Base-by-base conservation (phyloP, 352 stramenopile genomes). In the Aphanomyces astaci region DNA sequence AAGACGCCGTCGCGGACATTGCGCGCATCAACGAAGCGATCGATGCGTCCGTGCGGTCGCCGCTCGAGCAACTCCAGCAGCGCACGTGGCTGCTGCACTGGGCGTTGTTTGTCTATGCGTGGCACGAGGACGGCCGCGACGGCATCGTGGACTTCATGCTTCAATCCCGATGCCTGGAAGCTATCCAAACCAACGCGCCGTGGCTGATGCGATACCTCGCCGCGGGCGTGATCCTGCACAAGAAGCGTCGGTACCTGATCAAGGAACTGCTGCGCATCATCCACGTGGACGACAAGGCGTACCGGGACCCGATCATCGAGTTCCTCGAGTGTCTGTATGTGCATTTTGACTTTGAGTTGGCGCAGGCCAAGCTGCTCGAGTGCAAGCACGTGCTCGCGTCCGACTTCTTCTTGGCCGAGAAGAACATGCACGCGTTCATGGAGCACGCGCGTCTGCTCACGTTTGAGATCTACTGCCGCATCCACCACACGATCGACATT, bases 401-500 rank as follows among this genome's bases (percentile, higher is more conserved):
- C 48, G 97, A 99, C 73, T 99, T 99, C 73, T 99, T 99, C 79
- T 80, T 99, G 33, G 89, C 90, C 75, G 84, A 93, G 77, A 92
- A 92, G 75, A 97, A 97, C 74, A 96, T 98, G 75, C 93, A 83
- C n/a, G 92, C 96, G 70, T 99, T 99, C 70, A 98, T 99, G 95
- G 96, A 99, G 76, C 88, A 96, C 39, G 96, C 96, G 17, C 84
- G 96, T 25, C 85, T 98, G 17, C 96, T 98, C 79, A 98, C 99
- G 66, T 99, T 99, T 76, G 97, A 99, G 79, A 98, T 98, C 72
- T 99, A 99, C 82, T 99, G 96, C 80, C 88, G 96, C 60, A 98
- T 99, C 73, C 96, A 99, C 85, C 88, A 97, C 75, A 99, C 98
- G 78, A 98, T 99, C 78, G 96, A 99, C 84, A 97, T 99, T 74